phyloP scores from a whole-genome alignment of 805 yeast species.

The Pichia kluyveri region DNA sequence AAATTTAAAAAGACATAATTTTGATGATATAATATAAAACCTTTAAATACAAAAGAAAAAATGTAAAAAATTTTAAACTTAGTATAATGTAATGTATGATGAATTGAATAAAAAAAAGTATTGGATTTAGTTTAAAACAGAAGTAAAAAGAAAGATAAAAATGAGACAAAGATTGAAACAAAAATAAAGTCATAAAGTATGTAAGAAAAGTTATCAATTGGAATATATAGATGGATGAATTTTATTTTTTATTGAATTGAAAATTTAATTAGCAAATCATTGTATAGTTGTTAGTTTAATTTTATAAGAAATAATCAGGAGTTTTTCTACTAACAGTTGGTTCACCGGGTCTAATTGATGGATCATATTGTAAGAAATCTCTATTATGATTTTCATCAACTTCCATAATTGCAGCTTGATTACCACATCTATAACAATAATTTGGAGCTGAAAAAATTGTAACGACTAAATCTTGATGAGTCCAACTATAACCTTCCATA shows the following conservation, averaged over 20 bases:
- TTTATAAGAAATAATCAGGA: constrained; percentile 87
- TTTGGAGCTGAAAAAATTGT: constrained; percentile 94
- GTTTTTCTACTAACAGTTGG: constrained; percentile 96
- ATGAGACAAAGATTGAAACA: not conserved
- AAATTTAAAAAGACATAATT: too few species aligned
- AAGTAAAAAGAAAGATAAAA: not conserved
- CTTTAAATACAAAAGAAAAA: not conserved
- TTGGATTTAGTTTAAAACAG: not conserved
- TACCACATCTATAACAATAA: constrained; percentile 95
- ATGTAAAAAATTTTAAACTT: not conserved
- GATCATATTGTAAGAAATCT: constrained; percentile 92
- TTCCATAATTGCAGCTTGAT: constrained; percentile 97
- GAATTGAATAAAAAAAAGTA: not conserved
- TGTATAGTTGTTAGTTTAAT: not conserved
- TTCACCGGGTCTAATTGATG: constrained; percentile 94
- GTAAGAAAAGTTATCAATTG: not conserved
- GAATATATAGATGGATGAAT: too few species aligned
- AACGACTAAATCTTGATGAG: constrained; percentile 88
- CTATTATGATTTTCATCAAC: constrained; percentile 89
- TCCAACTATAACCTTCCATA: constrained; percentile 97
- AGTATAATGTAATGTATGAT: not conserved
- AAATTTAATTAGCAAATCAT: not conserved
- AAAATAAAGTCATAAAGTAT: not conserved
- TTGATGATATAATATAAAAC: too few species aligned
- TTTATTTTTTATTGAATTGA: too few species aligned